These are phyloP conservation scores for Luffa aegyptiaca DNA, from an alignment of 306 rosid genomes.

Conservation along the genomic window DNA sequence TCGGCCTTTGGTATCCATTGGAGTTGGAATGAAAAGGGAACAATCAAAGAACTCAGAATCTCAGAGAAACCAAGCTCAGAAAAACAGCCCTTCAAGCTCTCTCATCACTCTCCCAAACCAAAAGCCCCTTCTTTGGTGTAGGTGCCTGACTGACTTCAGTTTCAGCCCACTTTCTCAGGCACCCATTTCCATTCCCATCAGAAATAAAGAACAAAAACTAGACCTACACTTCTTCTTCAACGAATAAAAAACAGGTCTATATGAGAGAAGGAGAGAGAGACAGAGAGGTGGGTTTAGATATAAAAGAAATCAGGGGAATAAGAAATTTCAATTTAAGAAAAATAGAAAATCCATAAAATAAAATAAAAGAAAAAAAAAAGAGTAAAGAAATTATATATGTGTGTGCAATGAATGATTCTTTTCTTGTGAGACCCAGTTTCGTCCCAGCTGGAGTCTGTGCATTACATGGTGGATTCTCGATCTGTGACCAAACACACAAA, in stretches of 20 bases:
- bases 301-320: slow-evolving; percentile 3
- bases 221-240: slow-evolving; percentile 2
- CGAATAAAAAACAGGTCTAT: slow-evolving; percentile 6
- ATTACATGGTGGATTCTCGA: slow-evolving; percentile 14
- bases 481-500: slow-evolving; percentile 5
- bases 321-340: not conserved
- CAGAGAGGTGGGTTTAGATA: slow-evolving; percentile 8
- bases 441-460: slow-evolving; percentile 16
- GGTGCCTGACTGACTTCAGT: not conserved
- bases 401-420: slow-evolving; percentile 19
- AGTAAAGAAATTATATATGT: not conserved
- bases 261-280: slow-evolving; percentile 12
- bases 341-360: not conserved
- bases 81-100: not conserved
- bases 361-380: not conserved
- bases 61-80: slow-evolving; percentile 13
- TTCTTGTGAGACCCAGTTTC: slow-evolving; percentile 22
- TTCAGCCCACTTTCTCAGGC: slow-evolving; percentile 10
- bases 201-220: not conserved
- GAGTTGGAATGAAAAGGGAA: slow-evolving; percentile 7
- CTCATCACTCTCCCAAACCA: slow-evolving; percentile 8
- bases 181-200: not conserved
- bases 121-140: not conserved
- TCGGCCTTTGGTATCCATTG: slow-evolving; percentile 80
- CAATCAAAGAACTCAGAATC: slow-evolving; percentile 20